Percentiles rank a stretch among this genome's conserved stretches.
Evolutionary conservation across 2,329 filamentous ascomycete genomes (phyloP).

Genomic region (Epichloe typhina): DNA sequence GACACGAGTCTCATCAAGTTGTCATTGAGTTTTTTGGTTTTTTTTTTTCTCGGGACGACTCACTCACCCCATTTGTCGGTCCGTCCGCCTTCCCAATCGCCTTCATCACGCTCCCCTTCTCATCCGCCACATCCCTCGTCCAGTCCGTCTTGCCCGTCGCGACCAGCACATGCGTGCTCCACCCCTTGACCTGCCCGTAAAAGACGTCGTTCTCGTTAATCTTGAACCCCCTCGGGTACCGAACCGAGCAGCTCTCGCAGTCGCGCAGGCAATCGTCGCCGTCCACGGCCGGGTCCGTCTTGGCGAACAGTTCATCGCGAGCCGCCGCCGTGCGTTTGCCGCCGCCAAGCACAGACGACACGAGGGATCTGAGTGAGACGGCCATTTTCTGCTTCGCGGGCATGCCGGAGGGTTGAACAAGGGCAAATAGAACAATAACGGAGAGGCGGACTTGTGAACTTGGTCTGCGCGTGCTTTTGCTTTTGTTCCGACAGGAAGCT

Average conservation of each 20-base stretch:
- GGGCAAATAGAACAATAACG: too few species aligned
- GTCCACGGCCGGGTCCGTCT: slow-evolving; percentile 62
- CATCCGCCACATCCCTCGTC: slow-evolving; percentile 78
- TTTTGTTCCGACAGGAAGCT: too few species aligned
- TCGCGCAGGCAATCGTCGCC: slow-evolving; percentile 84
- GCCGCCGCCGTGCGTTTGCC: slow-evolving; percentile 15
- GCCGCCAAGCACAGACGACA: slow-evolving; percentile 16
- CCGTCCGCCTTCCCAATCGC: slow-evolving; percentile 47
- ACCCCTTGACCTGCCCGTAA: slow-evolving; percentile 72
- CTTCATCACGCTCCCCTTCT: slow-evolving; percentile 72
- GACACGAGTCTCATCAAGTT: too few species aligned
- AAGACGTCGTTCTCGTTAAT: slow-evolving; percentile 67
- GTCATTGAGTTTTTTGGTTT: not conserved
- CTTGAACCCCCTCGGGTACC: slow-evolving; percentile 58
- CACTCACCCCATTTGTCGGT: slow-evolving; percentile 52
- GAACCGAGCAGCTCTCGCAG: slow-evolving; percentile 67
- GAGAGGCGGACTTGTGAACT: too few species aligned
- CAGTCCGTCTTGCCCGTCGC: slow-evolving; percentile 95
- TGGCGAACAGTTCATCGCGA: slow-evolving; percentile 50
- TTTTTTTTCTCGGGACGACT: too few species aligned
- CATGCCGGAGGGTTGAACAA: not conserved
- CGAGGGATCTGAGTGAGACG: slow-evolving; percentile 21
- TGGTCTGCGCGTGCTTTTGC: too few species aligned
- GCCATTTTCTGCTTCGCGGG: slow-evolving; percentile 29
- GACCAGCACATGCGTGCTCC: slow-evolving; percentile 80